Base-by-base conservation (phyloP, 140 eudicot genomes). In the Anethum foeniculum region DNA sequence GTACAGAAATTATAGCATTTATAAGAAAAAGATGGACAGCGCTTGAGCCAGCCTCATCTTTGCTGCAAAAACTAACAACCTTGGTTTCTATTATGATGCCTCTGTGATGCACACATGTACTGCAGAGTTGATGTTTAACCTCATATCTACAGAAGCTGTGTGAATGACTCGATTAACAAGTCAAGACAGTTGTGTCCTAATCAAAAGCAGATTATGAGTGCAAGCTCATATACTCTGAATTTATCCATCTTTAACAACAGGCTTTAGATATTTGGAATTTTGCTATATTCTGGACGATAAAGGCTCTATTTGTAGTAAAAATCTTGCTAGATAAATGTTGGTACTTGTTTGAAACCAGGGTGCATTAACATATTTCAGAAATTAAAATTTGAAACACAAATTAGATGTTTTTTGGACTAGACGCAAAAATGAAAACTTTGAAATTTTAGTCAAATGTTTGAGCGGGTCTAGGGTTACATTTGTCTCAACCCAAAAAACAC, bases 81-180 rank as follows among this genome's bases (percentile, higher is more conserved):
- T 19, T n/a, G 90, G 93, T 9, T 87, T 81, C 86, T 83, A 56
- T 78, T 83, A 56, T 78, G 65, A 82, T 54, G 72, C 71, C 38
- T 65, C 90, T 6, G 39, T 28, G 30, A 83, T 32, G 86, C 58
- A 0, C 9, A 75, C n/a, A 82, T 54, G 64, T 81, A 86, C 4
- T 89, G 93, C 62, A 71, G 89, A 14, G 83, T 78, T 25, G 93
- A 87, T 19, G 62, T 85, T 12, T 54, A 77, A 27, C 82, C 76
- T 14, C 36, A 80, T 3, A 13, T 8, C 6, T 89, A 87, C 60
- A 84, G 76, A 10, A 19, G 38, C 1, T 86, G 92, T 32, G 23
- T 76, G 25, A 47, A 23, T 2, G 68, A 43, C 6, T 69, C 82
- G 10, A 49, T 3, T 0, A 39, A 23, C 2, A 62, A 25, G 9